These are phyloP conservation scores for Salix brachista DNA, from an alignment of 345 rosid species.

Conservation along the genomic window DNA sequence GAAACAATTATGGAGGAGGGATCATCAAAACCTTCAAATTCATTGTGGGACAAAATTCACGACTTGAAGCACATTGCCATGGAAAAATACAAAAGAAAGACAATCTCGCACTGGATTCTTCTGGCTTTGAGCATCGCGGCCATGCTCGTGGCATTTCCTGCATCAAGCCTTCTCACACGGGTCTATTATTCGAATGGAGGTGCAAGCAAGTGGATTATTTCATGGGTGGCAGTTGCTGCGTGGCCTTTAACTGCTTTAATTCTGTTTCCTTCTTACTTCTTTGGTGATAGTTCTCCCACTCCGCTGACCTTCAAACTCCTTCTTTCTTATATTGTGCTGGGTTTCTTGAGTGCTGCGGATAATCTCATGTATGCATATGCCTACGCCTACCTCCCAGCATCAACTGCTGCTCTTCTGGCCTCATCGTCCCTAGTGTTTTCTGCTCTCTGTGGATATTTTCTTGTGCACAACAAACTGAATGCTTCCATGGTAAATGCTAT, in stretches of 20 bases:
- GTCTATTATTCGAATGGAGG: constrained; percentile 75
- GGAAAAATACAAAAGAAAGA: constrained; percentile 54
- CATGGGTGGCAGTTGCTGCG: constrained; percentile 83
- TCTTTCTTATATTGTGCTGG: constrained; percentile 51
- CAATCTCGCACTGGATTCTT: constrained; percentile 76
- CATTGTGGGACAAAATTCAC: constrained; percentile 29
- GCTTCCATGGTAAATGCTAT: constrained; percentile 58
- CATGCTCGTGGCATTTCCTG: constrained; percentile 79
- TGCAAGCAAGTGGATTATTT: constrained; percentile 86
- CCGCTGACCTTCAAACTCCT: constrained; percentile 48
- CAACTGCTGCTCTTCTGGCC: constrained; percentile 78
- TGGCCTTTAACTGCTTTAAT: constrained; percentile 73
- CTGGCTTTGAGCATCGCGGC: constrained; percentile 42
- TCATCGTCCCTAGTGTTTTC: constrained; percentile 75
- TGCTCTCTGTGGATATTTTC: constrained; percentile 55
- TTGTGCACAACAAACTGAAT: constrained; percentile 68
- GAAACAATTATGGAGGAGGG: constrained; percentile 35
- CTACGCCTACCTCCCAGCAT: constrained; percentile 82
- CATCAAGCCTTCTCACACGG: constrained; percentile 71
- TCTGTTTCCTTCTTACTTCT: constrained; percentile 48
- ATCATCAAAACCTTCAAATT: constrained; percentile 19
- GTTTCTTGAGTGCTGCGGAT: constrained; percentile 72
- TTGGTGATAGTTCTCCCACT: constrained; percentile 49
- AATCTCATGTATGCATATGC: constrained; percentile 88
- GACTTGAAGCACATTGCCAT: constrained; percentile 24